These are phyloP conservation scores for Turnera subulata DNA, from an alignment of 345 rosid genomes.

Conservation along the genomic window DNA sequence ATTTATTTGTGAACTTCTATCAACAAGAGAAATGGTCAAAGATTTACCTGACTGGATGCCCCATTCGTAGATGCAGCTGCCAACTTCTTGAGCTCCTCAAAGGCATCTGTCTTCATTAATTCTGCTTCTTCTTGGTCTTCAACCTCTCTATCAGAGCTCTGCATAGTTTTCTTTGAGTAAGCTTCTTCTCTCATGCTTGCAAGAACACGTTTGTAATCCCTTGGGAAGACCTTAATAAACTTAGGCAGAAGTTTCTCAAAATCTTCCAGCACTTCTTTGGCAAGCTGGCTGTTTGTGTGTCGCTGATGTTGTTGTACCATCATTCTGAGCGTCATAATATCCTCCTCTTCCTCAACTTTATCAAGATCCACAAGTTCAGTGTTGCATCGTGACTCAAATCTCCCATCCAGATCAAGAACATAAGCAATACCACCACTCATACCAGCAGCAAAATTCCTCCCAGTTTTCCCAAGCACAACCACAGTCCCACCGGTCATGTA, in stretches of 20 bases:
- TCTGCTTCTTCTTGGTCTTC: slow-evolving; percentile 57
- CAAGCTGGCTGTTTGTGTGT: slow-evolving; percentile 81
- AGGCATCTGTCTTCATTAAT: slow-evolving; percentile 61
- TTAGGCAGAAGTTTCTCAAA: slow-evolving; percentile 69
- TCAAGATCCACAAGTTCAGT: slow-evolving; percentile 92
- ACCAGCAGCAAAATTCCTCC: slow-evolving; percentile 99
- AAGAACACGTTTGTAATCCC: slow-evolving; percentile 93
- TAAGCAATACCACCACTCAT: slow-evolving; percentile 99
- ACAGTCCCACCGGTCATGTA: slow-evolving; percentile 99
- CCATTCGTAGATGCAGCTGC: slow-evolving; percentile 54
- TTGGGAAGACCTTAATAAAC: slow-evolving; percentile 89
- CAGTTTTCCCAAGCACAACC: slow-evolving; percentile 94
- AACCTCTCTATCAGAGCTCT: slow-evolving; percentile 41
- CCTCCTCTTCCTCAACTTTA: slow-evolving; percentile 88
- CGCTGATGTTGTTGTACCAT: slow-evolving; percentile 98
- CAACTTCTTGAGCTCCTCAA: slow-evolving; percentile 86
- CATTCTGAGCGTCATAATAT: slow-evolving; percentile 77
- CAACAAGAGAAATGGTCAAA: not conserved
- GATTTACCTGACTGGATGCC: slow-evolving; percentile 38
- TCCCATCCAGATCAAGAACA: slow-evolving; percentile 81
- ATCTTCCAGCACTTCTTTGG: slow-evolving; percentile 78
- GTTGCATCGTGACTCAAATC: slow-evolving; percentile 78
- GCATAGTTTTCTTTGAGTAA: slow-evolving; percentile 37
- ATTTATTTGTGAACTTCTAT: too few species aligned
- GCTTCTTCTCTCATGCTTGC: slow-evolving; percentile 62